Percentiles rank a stretch among this genome's conserved stretches.
These are phyloP conservation scores for Astrothelium subdiscretum DNA, from an alignment of 495 filamentous ascomycete species.

Conservation along the genomic window DNA sequence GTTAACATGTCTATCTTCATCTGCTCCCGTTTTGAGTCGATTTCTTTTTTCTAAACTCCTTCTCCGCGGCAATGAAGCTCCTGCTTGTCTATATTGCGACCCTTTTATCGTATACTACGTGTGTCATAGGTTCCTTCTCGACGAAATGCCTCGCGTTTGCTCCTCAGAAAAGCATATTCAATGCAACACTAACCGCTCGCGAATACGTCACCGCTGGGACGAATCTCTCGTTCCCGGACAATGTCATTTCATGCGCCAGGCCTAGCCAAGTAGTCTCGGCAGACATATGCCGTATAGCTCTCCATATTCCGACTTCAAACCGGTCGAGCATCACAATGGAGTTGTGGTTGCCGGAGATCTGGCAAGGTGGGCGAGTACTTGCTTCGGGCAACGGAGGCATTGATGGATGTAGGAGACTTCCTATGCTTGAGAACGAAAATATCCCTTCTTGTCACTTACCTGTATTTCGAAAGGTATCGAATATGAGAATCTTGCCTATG, in stretches of 20 bases:
- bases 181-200: not conserved
- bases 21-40: not conserved
- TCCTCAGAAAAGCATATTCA: not conserved
- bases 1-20: not conserved
- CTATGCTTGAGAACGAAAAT: not conserved
- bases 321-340: slow-evolving; percentile 44
- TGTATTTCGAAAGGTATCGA: slow-evolving; percentile 6
- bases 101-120: not conserved
- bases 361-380: slow-evolving; percentile 22
- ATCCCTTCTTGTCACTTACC: not conserved
- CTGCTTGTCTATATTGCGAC: not conserved
- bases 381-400: slow-evolving; percentile 25
- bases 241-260: not conserved
- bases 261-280: not conserved
- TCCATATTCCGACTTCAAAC: slow-evolving; percentile 43
- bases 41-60: not conserved
- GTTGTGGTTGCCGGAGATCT: slow-evolving; percentile 43
- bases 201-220: not conserved
- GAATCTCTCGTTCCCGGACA: not conserved
- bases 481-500: slow-evolving; percentile 23
- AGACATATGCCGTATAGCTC: slow-evolving; percentile 46
- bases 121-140: not conserved
- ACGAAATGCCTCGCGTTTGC: not conserved
- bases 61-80: not conserved
- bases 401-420: slow-evolving; percentile 12